Evolutionary conservation across 208 protist genomes (phyloP).

Genomic region (Crithidia brevicula): DNA sequence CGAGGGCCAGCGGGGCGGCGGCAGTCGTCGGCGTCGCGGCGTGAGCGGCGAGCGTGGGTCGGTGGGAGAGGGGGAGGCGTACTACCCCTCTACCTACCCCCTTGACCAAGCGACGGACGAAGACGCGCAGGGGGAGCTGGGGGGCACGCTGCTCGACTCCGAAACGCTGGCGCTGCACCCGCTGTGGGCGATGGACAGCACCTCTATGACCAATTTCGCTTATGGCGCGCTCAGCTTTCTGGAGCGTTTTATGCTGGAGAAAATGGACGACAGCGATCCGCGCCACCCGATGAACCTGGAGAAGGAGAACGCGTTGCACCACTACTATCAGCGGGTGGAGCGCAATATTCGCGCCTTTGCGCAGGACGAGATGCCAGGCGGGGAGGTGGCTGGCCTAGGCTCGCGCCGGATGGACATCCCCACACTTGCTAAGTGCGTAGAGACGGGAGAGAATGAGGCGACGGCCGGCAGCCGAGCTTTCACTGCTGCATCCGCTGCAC

Average conservation of each 20-base stretch:
- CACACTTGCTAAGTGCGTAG: neutral
- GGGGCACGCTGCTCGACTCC: conserved; percentile 30
- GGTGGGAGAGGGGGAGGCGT: neutral
- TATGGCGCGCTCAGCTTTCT: conserved; percentile 76
- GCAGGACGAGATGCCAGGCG: conserved; percentile 5
- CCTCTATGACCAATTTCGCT: conserved; percentile 63
- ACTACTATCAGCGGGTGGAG: conserved; percentile 45
- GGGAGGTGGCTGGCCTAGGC: neutral
- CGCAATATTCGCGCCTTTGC: conserved; percentile 41
- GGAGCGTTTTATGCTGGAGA: conserved; percentile 69
- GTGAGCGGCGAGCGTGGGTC: neutral
- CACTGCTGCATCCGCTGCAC: neutral
- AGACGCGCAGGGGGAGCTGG: neutral
- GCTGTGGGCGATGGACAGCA: conserved; percentile 63
- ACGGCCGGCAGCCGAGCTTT: neutral
- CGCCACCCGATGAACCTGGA: conserved; percentile 71
- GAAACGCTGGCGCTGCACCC: conserved; percentile 48
- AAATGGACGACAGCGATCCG: conserved; percentile 78
- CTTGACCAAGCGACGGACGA: neutral
- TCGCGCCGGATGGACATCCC: neutral
- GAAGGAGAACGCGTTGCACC: conserved; percentile 47
- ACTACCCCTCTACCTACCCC: neutral
- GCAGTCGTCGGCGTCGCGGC: neutral
- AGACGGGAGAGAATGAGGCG: conserved; percentile 1
- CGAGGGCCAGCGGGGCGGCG: neutral